Percentiles rank a stretch among this genome's conserved stretches.
Conservation (phyloP, 2,329 filamentous ascomycete genomes). For the Colletotrichum phormii region DNA sequence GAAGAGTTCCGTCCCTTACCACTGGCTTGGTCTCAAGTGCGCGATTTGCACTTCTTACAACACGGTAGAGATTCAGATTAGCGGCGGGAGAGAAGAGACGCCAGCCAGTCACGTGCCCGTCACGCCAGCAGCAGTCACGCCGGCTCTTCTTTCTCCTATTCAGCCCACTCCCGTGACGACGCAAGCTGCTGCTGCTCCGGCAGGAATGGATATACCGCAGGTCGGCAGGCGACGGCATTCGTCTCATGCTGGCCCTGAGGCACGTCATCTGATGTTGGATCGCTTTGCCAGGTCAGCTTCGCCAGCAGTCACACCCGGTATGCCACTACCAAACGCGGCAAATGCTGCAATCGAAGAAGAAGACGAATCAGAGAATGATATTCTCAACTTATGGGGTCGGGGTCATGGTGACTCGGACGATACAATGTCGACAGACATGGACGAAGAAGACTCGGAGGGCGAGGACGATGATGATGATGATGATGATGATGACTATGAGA, state of each 20-base stretch:
- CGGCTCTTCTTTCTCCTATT: not conserved
- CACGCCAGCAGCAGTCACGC: not conserved
- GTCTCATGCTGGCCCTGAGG: constrained; percentile 48
- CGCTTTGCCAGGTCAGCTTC: constrained; percentile 48
- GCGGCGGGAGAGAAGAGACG: constrained; percentile 51
- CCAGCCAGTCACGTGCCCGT: not conserved
- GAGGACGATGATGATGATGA: constrained; percentile 57
- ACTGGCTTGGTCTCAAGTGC: constrained; percentile 96
- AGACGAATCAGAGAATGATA: constrained; percentile 55
- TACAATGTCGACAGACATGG: constrained; percentile 47
- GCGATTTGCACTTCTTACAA: constrained; percentile 78
- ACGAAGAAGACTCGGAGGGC: constrained; percentile 56
- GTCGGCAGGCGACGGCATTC: constrained; percentile 51
- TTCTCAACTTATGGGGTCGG: constrained; percentile 64
- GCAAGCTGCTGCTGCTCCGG: not conserved
- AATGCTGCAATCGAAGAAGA: constrained; percentile 49
- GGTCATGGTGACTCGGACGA: constrained; percentile 59
- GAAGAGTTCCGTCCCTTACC: constrained; percentile 87
- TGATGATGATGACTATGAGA: constrained; percentile 60
- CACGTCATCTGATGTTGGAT: constrained; percentile 49
- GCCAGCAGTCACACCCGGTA: constrained; percentile 16
- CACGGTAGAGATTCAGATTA: constrained; percentile 72
- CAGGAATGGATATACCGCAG: constrained; percentile 1
- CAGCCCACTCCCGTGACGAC: not conserved
- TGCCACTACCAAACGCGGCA: constrained; percentile 32